phyloP scores from a whole-genome alignment of 228 moss, liverwort and hornwort genomes.

The Sphagnum fallax region DNA sequence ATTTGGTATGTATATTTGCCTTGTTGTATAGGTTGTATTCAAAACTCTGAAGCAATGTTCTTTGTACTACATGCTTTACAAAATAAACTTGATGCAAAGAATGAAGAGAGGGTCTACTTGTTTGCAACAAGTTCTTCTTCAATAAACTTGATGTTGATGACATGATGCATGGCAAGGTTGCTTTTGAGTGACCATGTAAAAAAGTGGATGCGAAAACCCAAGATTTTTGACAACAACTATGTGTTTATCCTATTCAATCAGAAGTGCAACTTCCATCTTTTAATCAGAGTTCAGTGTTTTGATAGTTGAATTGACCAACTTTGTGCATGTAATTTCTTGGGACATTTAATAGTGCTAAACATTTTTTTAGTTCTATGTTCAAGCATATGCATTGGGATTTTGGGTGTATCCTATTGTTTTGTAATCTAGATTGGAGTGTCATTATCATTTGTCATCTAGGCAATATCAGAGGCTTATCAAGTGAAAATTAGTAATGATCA shows the following conservation, averaged over 20 bases:
- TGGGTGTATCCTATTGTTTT: background rate
- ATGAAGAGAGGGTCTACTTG: slow-evolving; percentile 31
- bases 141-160: slow-evolving; percentile 48
- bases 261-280: slow-evolving; percentile 16
- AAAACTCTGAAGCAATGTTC: background rate
- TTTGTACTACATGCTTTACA: slow-evolving; percentile 37
- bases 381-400: too few relatives aligned
- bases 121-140: slow-evolving; percentile 52
- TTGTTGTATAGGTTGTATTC: background rate
- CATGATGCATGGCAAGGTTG: slow-evolving; percentile 17
- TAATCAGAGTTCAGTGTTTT: too few relatives aligned
- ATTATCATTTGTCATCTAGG: slow-evolving; percentile 60
- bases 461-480: slow-evolving; percentile 26
- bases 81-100: slow-evolving; percentile 26
- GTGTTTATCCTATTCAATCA: slow-evolving; percentile 58
- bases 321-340: too few relatives aligned
- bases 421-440: slow-evolving; percentile 60
- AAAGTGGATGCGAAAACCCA: slow-evolving; percentile 57
- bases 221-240: slow-evolving; percentile 49
- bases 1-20: too few relatives aligned
- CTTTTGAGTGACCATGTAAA: slow-evolving; percentile 45
- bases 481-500: slow-evolving; percentile 10
- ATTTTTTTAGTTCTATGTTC: too few relatives aligned
- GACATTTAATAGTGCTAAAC: too few relatives aligned
- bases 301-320: too few relatives aligned